Evolutionary conservation across 2,329 filamentous ascomycete genomes (phyloP).

Genomic region (Hawksworthiomyces lignivorus): DNA sequence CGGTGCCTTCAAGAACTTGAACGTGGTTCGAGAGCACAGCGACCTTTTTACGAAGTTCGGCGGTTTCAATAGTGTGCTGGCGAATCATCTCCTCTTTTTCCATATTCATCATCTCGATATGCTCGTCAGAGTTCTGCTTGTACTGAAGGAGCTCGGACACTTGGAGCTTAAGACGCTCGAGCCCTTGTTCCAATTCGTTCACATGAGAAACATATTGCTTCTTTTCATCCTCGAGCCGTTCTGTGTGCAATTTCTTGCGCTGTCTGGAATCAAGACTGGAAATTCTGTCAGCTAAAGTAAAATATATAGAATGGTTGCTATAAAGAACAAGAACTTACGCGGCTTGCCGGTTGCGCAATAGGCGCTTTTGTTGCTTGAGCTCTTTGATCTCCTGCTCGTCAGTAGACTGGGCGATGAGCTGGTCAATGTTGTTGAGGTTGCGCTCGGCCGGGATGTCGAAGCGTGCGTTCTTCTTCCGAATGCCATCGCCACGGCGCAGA

Average conservation of each 20-base stretch:
- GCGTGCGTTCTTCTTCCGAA: slow-evolving; percentile 97
- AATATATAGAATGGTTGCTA: background rate
- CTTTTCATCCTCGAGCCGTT: slow-evolving; percentile 94
- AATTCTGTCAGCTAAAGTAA: slow-evolving; percentile 3
- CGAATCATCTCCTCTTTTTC: slow-evolving; percentile 92
- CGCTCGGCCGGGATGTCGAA: slow-evolving; percentile 95
- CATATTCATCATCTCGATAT: slow-evolving; percentile 67
- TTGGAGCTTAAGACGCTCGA: slow-evolving; percentile 59
- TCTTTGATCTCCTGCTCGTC: slow-evolving; percentile 95
- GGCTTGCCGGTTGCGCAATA: slow-evolving; percentile 91
- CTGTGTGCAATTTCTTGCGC: slow-evolving; percentile 96
- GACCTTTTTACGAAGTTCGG: slow-evolving; percentile 88
- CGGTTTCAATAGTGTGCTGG: slow-evolving; percentile 80
- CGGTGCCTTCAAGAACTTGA: slow-evolving; percentile 60
- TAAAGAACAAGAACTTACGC: slow-evolving; percentile 57
- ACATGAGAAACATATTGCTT: slow-evolving; percentile 78
- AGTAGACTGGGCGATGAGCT: slow-evolving; percentile 78
- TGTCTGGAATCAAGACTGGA: slow-evolving; percentile 86
- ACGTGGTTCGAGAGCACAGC: slow-evolving; percentile 68
- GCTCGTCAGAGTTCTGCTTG: slow-evolving; percentile 66
- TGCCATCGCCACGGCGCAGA: slow-evolving; percentile 71
- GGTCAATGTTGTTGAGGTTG: slow-evolving; percentile 90
- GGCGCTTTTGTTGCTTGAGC: slow-evolving; percentile 94
- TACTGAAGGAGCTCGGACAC: slow-evolving; percentile 64
- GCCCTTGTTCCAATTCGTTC: slow-evolving; percentile 68